These are phyloP conservation scores for Penicillium egyptiacum DNA, from an alignment of 495 filamentous ascomycete species.

Conservation along the genomic window DNA sequence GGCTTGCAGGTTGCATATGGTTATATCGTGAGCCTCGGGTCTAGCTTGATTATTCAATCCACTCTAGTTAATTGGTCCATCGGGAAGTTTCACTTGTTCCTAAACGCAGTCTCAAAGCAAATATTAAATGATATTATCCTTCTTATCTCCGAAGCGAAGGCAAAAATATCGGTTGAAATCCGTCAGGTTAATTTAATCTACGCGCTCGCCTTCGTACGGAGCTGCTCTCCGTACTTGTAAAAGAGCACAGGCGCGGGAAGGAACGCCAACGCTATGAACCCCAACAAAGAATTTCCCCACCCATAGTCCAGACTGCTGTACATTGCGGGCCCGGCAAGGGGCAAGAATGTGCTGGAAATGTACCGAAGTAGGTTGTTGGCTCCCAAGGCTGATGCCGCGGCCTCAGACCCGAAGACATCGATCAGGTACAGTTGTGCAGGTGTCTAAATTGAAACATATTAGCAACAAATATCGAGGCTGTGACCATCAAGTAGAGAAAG, in stretches of 20 bases:
- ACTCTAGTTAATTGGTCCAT: too few species aligned
- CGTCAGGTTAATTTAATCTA: too few species aligned
- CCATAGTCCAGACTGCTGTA: slow-evolving; percentile 42
- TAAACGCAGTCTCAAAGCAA: too few species aligned
- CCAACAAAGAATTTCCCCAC: slow-evolving; percentile 49
- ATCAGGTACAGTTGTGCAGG: slow-evolving; percentile 36
- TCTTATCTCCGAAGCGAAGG: too few species aligned
- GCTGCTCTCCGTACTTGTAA: slow-evolving; percentile 26
- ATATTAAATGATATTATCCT: too few species aligned
- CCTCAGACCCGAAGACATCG: slow-evolving; percentile 36
- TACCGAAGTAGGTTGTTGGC: slow-evolving; percentile 39
- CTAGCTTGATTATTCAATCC: too few species aligned
- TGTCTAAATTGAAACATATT: slow-evolving; percentile 19
- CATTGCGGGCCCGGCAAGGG: slow-evolving; percentile 39
- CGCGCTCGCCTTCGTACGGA: background rate
- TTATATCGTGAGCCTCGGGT: too few species aligned
- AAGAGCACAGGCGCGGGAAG: slow-evolving; percentile 36
- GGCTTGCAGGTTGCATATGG: too few species aligned
- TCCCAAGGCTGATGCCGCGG: slow-evolving; percentile 33
- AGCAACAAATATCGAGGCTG: background rate
- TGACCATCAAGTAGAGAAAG: slow-evolving; percentile 8
- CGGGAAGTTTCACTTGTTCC: too few species aligned
- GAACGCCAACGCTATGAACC: slow-evolving; percentile 41
- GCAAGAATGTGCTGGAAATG: slow-evolving; percentile 40
- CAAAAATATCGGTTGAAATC: too few species aligned